A percentile compares a stretch with the other conserved stretches of the same genome.
Evolutionary conservation across 2,329 filamentous ascomycete species (phyloP).

Genomic region (Botrytis squamosa): DNA sequence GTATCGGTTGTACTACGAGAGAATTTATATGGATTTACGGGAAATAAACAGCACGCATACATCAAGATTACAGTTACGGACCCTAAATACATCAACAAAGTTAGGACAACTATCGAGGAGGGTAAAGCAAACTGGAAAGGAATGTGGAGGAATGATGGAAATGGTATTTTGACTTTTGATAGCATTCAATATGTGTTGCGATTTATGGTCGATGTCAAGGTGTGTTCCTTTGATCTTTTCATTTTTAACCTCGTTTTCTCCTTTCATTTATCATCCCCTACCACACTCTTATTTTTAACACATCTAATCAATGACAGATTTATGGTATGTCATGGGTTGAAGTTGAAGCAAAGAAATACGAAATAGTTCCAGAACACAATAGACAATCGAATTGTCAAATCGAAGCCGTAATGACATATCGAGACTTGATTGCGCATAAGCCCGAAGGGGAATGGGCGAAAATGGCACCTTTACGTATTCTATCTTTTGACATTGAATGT

Average conservation of each 20-base stretch:
- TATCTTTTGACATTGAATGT: conserved; percentile 99
- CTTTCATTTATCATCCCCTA: background rate
- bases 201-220: conserved; percentile 97
- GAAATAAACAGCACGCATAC: conserved; percentile 87
- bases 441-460: conserved; percentile 95
- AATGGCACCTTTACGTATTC: conserved; percentile 87
- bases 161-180: conserved; percentile 86
- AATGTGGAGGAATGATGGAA: conserved; percentile 72
- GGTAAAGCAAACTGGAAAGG: conserved; percentile 85
- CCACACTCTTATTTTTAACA: background rate
- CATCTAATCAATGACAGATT: conserved; percentile 51
- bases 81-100: conserved; percentile 75
- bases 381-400: conserved; percentile 94
- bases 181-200: conserved; percentile 92
- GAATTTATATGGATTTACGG: conserved; percentile 91
- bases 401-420: conserved; percentile 81
- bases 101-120: conserved; percentile 73
- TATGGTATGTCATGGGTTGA: conserved; percentile 98
- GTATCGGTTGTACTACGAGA: conserved; percentile 82
- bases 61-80: conserved; percentile 92
- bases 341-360: conserved; percentile 71
- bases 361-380: conserved; percentile 62
- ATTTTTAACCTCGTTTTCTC: background rate
- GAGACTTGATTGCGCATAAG: conserved; percentile 80
- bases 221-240: conserved; percentile 42